Conservation (phyloP, 768 basidiomycete genomes). For the Kwoniella europaea region DNA sequence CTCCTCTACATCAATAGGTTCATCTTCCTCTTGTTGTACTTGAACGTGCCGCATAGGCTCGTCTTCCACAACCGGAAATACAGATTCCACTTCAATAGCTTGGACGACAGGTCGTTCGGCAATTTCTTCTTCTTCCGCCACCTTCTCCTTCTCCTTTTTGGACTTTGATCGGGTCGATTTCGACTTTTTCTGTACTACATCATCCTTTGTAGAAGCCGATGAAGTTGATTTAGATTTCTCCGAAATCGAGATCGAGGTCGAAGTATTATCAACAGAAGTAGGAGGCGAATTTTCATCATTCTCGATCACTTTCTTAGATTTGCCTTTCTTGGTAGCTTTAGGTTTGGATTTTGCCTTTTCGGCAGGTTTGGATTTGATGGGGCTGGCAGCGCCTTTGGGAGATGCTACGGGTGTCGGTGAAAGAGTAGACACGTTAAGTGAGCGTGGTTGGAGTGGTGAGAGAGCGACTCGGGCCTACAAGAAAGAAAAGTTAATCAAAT, state of each 20-base stretch:
- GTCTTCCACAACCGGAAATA: too few species aligned
- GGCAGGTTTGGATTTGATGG: slow-evolving; percentile 15
- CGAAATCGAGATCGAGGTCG: neutral
- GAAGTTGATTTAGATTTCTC: neutral
- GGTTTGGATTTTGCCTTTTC: slow-evolving; percentile 23
- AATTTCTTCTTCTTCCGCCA: neutral
- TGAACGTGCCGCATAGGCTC: neutral
- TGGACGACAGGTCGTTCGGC: neutral
- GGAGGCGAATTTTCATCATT: slow-evolving; percentile 20
- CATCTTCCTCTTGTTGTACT: neutral
- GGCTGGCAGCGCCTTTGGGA: slow-evolving; percentile 8
- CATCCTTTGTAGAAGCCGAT: neutral
- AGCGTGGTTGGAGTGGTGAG: slow-evolving; percentile 47
- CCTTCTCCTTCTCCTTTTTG: slow-evolving; percentile 15
- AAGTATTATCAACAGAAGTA: neutral
- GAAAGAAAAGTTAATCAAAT: neutral
- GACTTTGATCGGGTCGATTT: slow-evolving; percentile 13
- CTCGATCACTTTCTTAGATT: slow-evolving; percentile 10
- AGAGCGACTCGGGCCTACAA: slow-evolving; percentile 28
- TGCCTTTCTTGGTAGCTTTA: slow-evolving; percentile 26
- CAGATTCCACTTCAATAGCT: slow-evolving; percentile 11
- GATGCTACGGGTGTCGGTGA: slow-evolving; percentile 17
- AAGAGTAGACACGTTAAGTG: slow-evolving; percentile 29
- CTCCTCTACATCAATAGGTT: neutral
- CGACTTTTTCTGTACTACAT: slow-evolving; percentile 1